phyloP scores from a whole-genome alignment of 306 rosid species.

The Coriaria nepalensis region DNA sequence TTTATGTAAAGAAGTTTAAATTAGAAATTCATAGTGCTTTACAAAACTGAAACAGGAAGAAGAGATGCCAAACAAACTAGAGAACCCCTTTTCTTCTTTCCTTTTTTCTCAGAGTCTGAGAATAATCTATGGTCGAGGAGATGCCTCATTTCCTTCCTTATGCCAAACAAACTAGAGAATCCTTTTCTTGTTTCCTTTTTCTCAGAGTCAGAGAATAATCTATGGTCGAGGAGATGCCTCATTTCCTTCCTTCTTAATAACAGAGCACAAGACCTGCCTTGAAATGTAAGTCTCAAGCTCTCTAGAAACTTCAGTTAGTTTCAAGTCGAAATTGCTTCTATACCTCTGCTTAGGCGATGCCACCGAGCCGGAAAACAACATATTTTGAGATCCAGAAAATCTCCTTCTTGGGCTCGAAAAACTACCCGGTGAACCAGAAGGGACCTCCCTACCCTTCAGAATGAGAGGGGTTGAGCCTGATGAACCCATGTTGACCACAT shows the following conservation, averaged over 20 bases:
- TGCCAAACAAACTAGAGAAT: too few relatives aligned
- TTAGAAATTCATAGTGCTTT: too few relatives aligned
- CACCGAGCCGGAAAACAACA: slow-evolving; percentile 26
- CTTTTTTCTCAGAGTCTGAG: slow-evolving; percentile 61
- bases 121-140: slow-evolving; percentile 42
- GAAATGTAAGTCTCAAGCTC: slow-evolving; percentile 96
- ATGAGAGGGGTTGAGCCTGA: slow-evolving; percentile 25
- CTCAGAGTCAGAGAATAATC: slow-evolving; percentile 54
- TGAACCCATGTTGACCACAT: slow-evolving; percentile 17
- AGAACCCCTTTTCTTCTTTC: too few relatives aligned
- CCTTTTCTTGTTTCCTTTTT: slow-evolving; percentile 10
- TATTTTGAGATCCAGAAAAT: slow-evolving; percentile 50
- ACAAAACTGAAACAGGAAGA: too few relatives aligned
- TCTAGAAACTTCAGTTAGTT: slow-evolving; percentile 68
- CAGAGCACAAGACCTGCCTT: slow-evolving; percentile 75
- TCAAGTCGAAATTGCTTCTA: slow-evolving; percentile 72
- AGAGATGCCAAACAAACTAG: too few relatives aligned
- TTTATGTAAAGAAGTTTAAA: too few relatives aligned
- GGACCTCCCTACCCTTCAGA: slow-evolving; percentile 21
- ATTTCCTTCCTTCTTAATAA: slow-evolving; percentile 58
- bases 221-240: slow-evolving; percentile 51
- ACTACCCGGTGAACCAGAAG: slow-evolving; percentile 25
- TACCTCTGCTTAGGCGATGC: slow-evolving; percentile 69
- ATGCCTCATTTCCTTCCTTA: slow-evolving; percentile 46
- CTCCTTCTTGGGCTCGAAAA: slow-evolving; percentile 85